Evolutionary conservation across 2,329 filamentous ascomycete genomes (phyloP).

Genomic region (Cordyceps cicadae): DNA sequence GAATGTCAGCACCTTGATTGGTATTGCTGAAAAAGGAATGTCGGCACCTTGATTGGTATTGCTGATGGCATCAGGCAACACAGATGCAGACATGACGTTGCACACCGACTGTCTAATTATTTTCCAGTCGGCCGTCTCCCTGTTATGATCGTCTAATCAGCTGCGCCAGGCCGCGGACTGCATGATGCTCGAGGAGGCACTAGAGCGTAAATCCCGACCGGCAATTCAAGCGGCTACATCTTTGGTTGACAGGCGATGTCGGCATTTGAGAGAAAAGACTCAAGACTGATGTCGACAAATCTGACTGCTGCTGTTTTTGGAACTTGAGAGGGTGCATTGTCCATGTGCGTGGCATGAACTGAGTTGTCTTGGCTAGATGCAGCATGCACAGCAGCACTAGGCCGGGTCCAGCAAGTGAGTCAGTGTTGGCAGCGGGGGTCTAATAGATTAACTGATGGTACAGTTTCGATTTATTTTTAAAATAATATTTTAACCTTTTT

Average conservation of each 20-base stretch:
- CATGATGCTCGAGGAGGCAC: neutral
- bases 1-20: neutral
- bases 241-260: neutral
- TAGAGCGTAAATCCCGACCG: neutral
- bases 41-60: neutral
- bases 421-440: too few species aligned
- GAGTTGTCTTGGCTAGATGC: too few species aligned
- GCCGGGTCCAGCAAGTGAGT: too few species aligned
- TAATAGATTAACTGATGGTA: too few species aligned
- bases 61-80: neutral
- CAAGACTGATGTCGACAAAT: neutral
- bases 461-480: too few species aligned
- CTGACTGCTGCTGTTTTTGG: neutral
- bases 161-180: neutral
- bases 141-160: too few species aligned
- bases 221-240: neutral
- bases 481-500: too few species aligned
- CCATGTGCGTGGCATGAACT: too few species aligned
- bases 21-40: neutral
- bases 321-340: neutral
- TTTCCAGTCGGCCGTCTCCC: neutral
- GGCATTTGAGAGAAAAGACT: neutral
- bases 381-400: too few species aligned
- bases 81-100: neutral
- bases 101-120: neutral